phyloP scores from a whole-genome alignment of 345 rosid species.

The Hypericum perforatum region DNA sequence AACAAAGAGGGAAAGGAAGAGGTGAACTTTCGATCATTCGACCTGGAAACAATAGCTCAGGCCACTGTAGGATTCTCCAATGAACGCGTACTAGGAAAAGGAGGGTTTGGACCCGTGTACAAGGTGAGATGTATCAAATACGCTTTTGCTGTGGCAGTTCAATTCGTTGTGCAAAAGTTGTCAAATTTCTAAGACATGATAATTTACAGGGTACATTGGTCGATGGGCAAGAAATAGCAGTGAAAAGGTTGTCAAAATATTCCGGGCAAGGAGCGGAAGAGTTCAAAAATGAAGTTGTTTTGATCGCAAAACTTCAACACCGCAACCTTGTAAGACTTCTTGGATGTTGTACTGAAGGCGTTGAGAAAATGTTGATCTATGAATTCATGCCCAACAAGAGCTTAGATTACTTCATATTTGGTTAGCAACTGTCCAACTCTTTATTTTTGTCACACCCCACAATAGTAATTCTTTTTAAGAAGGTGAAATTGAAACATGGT shows the following conservation, averaged over 20 bases:
- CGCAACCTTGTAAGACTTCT: constrained; percentile 38
- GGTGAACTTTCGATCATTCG: constrained; percentile 12
- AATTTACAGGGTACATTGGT: constrained; percentile 28
- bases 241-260: constrained; percentile 33
- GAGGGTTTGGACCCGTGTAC: constrained; percentile 22
- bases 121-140: constrained; percentile 9
- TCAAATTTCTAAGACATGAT: not conserved
- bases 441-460: not conserved
- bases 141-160: not conserved
- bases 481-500: not conserved
- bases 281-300: constrained; percentile 30
- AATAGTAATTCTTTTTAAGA: not conserved
- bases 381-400: constrained; percentile 38
- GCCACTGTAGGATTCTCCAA: constrained; percentile 20
- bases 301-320: constrained; percentile 48
- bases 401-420: constrained; percentile 36
- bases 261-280: constrained; percentile 36
- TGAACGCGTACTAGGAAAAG: constrained; percentile 19
- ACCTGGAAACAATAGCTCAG: constrained; percentile 1
- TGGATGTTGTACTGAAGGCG: constrained; percentile 38
- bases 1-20: not conserved
- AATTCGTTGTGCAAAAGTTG: not conserved
- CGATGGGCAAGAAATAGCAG: constrained; percentile 40
- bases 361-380: constrained; percentile 26
- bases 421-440: constrained; percentile 12